A percentile compares a stretch with the other conserved stretches of the same genome.
These are phyloP conservation scores for Trypanosoma mega DNA, from an alignment of 208 protist species.

Conservation along the genomic window DNA sequence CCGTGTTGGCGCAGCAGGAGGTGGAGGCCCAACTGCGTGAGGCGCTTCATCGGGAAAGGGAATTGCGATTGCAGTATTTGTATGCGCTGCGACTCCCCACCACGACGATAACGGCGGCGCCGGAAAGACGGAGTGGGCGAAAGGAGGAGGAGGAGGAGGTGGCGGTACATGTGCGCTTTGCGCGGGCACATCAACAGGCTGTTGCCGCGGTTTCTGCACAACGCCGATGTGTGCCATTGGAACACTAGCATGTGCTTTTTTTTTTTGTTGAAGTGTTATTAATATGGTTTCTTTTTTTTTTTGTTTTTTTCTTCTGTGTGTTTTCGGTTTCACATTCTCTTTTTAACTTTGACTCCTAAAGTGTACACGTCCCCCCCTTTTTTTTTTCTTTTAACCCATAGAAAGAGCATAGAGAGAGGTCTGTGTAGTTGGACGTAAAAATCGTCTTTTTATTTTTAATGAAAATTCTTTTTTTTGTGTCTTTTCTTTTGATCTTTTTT, in stretches of 20 bases:
- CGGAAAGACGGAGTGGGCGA: neutral
- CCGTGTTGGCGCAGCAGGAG: neutral
- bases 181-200: constrained; percentile 73
- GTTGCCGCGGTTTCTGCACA: constrained; percentile 51
- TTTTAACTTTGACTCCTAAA: too few species aligned
- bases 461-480: too few species aligned
- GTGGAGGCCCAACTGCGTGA: constrained; percentile 16
- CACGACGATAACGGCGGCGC: constrained; percentile 17
- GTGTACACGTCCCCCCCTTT: too few species aligned
- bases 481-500: too few species aligned
- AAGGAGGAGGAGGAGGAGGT: constrained; percentile 34
- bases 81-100: constrained; percentile 56
- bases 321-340: too few species aligned
- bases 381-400: too few species aligned
- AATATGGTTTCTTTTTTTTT: too few species aligned
- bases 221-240: constrained; percentile 20
- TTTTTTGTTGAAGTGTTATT: too few species aligned
- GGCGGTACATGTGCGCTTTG: constrained; percentile 75
- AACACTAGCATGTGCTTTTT: neutral
- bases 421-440: too few species aligned
- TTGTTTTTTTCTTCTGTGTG: too few species aligned
- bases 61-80: constrained; percentile 48
- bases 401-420: too few species aligned
- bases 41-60: constrained; percentile 26
- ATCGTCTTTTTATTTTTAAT: too few species aligned